These are phyloP conservation scores for Saturnispora dispora DNA, from an alignment of 805 yeast species.

Conservation along the genomic window DNA sequence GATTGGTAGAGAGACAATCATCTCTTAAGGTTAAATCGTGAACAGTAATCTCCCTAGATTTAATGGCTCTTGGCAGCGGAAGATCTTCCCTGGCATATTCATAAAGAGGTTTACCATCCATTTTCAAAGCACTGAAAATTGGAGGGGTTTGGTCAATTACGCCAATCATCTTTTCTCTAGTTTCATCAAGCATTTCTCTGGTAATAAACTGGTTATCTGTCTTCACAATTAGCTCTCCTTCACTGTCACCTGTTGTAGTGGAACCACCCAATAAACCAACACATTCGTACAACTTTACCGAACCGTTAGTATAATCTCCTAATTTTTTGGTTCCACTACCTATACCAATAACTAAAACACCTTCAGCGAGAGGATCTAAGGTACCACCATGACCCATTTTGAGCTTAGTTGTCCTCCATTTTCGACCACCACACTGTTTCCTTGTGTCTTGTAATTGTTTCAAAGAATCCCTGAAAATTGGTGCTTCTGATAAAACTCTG, in stretches of 20 bases:
- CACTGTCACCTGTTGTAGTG: constrained; percentile 90
- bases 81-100: constrained; percentile 87
- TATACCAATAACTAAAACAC: constrained; percentile 86
- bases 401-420: constrained; percentile 31
- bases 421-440: constrained; percentile 39
- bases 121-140: constrained; percentile 83
- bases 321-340: constrained; percentile 84
- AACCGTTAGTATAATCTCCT: constrained; percentile 59
- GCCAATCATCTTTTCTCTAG: constrained; percentile 66
- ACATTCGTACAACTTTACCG: constrained; percentile 74
- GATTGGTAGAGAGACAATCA: constrained; percentile 47
- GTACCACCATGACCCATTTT: constrained; percentile 99
- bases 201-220: constrained; percentile 51
- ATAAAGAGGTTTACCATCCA: constrained; percentile 89
- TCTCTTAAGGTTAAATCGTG: constrained; percentile 42
- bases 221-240: constrained; percentile 67
- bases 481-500: constrained; percentile 47
- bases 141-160: constrained; percentile 87
- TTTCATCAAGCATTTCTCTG: constrained; percentile 37
- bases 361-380: constrained; percentile 91
- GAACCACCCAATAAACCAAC: constrained; percentile 80
- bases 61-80: constrained; percentile 78
- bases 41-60: constrained; percentile 62
- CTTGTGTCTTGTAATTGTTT: constrained; percentile 40
- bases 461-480: constrained; percentile 46